Evolutionary conservation across 495 filamentous ascomycete genomes (phyloP), one percentile per base, ranked within the genome.

Genomic region (Xylaria acuta): DNA sequence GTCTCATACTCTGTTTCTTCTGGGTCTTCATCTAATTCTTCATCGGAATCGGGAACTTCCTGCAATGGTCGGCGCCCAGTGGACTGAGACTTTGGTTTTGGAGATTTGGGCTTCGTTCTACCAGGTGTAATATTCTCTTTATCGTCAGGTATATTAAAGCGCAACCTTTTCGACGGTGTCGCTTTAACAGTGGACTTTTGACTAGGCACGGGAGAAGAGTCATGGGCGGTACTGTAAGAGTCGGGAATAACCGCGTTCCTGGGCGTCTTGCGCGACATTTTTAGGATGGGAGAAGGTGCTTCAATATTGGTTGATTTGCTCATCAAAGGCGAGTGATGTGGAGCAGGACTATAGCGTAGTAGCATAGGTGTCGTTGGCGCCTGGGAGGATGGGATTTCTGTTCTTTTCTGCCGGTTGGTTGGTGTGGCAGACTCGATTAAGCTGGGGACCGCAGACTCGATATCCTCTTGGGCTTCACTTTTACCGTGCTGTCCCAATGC

Each of bases 371-470:
- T 82, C 27, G 69, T 59, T 16, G 81, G 78, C 20, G 82, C 77
- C 40, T 81, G 79, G 12, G 83, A 84, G 56, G 80, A 82, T 38
- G 82, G 82, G 8, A 85, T 78, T 18, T 82, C 82, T 45, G 76
- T 75, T 58, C 74, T 81, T 69, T 75, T 78, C 60, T 64, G 79
- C 72, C 79, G 76, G 51, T 76, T 71, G 68, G 62, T 76, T 14
- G 83, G 83, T 4, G 83, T 85, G 14, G 74, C 72, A 3, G 79
- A 80, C 34, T 72, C 34, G n/a, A 70, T 62, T 20, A 71, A 71
- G 36, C 62, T 75, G 25, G 76, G 74, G 14, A 75, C 49, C 27
- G 71, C 72, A 32, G 77, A 75, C n/a, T 22, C 70, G 16, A 64
- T 65, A 47, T 47, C 11, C 30, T 72, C 66, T 32, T 65, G n/a